Base-by-base conservation (phyloP, 306 rosid species). In the Sophora flavescens region DNA sequence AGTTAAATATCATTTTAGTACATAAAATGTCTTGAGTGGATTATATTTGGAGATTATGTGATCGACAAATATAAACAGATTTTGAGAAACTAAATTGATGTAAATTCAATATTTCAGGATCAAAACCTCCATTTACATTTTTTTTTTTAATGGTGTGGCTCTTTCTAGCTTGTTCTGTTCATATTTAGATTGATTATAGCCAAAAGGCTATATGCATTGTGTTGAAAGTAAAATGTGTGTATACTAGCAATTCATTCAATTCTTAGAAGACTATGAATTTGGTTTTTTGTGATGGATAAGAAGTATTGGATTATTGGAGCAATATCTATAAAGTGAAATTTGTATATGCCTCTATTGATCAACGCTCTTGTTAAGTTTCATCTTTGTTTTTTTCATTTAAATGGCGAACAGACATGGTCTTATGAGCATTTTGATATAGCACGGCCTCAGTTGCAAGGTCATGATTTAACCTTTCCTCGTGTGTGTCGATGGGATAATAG, bases 361-460 rank as follows among this genome's bases (percentile, higher is more conserved):
- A 35, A n/a, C 35, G 30, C 39, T 72, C n/a, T 78, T 41, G 56
- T 18, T 44, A 32, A 65, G 53, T 77, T 72, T 41, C 16, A n/a
- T 42, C 18, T 39, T 6, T n/a, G 15, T 65, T 16, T 75, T 50
- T n/a, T 39, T 44, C 1, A 22, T 22, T 48, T 4, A 12, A 3
- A 60, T 77, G 60, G 67, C n/a, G 18, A 66, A 74, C 82, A 88
- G 92, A 77, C 82, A 77, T 88, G 92, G 92, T 82, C 78, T 52
- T 86, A 84, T 68, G 92, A 88, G 70, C 92, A 88, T 78, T 81
- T 88, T 86, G 90, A 88, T 68, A 64, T 84, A 33, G 90, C 87
- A 26, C 82, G 90, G 52, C 90, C 92, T 64, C 48, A 62, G 17
- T 39, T 84, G 59, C 81, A 69, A 73, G 84, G 78, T 53, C 54